Evolutionary conservation across 2,329 filamentous ascomycete genomes (phyloP).

Genomic region (Fusarium liriodendri): DNA sequence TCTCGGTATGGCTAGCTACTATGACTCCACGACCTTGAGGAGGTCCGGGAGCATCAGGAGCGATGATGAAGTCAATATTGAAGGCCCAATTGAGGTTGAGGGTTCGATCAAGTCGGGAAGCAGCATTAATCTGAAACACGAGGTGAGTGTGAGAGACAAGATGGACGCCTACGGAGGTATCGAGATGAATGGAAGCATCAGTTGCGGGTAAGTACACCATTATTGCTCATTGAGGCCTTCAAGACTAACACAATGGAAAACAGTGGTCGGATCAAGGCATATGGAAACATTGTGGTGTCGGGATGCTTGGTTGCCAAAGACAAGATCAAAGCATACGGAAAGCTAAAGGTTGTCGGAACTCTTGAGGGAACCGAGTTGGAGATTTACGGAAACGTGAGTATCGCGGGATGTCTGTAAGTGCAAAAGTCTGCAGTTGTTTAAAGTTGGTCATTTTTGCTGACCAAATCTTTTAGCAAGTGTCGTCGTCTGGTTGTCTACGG

Average conservation of each 20-base stretch:
- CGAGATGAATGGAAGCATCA: conserved; percentile 55
- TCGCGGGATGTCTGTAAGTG: conserved; percentile 57
- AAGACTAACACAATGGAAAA: neutral
- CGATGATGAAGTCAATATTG: conserved; percentile 53
- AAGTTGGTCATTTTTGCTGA: conserved; percentile 16
- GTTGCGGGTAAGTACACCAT: conserved; percentile 52
- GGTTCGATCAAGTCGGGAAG: conserved; percentile 60
- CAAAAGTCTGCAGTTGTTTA: neutral
- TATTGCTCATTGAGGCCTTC: rapidly evolving
- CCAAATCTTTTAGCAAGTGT: conserved; percentile 50
- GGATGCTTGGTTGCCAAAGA: conserved; percentile 54
- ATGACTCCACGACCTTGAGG: conserved; percentile 39
- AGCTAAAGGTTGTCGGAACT: conserved; percentile 56
- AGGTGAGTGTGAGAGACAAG: conserved; percentile 56
- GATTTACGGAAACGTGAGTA: conserved; percentile 59
- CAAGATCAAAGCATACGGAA: conserved; percentile 60
- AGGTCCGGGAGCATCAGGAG: conserved; percentile 56
- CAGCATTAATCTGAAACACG: conserved; percentile 56
- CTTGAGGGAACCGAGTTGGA: conserved; percentile 57
- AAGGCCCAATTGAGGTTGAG: conserved; percentile 59
- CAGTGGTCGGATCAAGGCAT: conserved; percentile 59
- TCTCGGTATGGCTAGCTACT: conserved; percentile 44
- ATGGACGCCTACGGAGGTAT: conserved; percentile 61
- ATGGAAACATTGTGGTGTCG: conserved; percentile 57
- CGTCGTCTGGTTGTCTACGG: conserved; percentile 57